Percentiles rank a stretch among this genome's conserved stretches.
phyloP scores from a whole-genome alignment of 2,329 filamentous ascomycete genomes.

The Bretziella fagacearum region DNA sequence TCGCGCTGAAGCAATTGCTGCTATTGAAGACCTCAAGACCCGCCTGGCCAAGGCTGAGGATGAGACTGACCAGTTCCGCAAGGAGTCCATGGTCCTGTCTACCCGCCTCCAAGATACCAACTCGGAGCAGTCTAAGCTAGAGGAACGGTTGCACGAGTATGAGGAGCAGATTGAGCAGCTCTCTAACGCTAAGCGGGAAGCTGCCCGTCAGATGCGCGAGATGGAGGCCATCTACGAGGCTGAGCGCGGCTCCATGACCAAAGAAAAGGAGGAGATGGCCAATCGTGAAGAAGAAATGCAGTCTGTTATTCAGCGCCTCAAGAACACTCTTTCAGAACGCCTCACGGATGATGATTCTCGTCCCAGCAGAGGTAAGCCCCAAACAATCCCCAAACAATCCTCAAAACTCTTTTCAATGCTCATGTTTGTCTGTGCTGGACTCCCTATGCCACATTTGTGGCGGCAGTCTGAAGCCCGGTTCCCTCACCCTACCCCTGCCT shows the following conservation, averaged over 20 bases:
- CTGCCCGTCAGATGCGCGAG: conserved; percentile 68
- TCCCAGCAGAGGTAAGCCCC: conserved; percentile 12
- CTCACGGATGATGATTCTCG: conserved; percentile 30
- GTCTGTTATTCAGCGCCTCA: conserved; percentile 73
- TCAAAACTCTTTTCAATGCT: neutral
- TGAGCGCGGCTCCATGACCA: conserved; percentile 70
- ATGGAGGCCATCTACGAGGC: conserved; percentile 86
- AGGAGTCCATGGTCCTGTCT: conserved; percentile 72
- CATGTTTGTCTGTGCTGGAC: neutral
- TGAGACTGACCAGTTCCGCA: conserved; percentile 60
- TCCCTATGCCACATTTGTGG: neutral
- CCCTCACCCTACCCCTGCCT: neutral
- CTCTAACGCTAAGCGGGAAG: conserved; percentile 70
- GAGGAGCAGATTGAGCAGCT: conserved; percentile 70
- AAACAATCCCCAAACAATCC: neutral
- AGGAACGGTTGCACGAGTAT: conserved; percentile 74
- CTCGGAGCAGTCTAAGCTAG: conserved; percentile 67
- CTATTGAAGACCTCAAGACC: conserved; percentile 71
- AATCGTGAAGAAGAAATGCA: conserved; percentile 83
- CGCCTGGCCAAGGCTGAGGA: conserved; percentile 66
- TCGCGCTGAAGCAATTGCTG: conserved; percentile 59
- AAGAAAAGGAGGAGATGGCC: conserved; percentile 79
- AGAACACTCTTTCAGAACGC: conserved; percentile 71
- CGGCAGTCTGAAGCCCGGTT: neutral
- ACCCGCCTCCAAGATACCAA: conserved; percentile 70